These are phyloP conservation scores for Cytospora chrysosperma DNA, from an alignment of 2,329 filamentous ascomycete species.

Conservation along the genomic window DNA sequence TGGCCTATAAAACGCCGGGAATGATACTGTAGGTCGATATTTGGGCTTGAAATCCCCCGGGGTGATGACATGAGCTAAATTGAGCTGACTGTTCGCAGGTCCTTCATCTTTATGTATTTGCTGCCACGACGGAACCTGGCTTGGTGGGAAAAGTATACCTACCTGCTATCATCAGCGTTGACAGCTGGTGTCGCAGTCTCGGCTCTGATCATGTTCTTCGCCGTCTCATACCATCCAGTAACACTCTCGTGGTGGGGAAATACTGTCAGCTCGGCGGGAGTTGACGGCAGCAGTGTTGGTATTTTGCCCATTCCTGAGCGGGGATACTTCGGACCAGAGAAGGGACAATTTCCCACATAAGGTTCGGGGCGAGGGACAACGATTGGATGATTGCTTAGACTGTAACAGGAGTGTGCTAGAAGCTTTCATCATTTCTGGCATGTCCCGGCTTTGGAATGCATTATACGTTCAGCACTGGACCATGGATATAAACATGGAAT, in stretches of 20 bases:
- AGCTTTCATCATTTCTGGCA: too few species aligned
- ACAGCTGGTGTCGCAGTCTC: conserved; percentile 39
- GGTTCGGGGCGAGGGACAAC: too few species aligned
- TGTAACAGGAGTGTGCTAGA: too few species aligned
- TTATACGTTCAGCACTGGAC: too few species aligned
- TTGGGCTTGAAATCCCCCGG: too few species aligned
- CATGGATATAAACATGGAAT: too few species aligned
- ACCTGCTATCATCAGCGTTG: conserved; percentile 39
- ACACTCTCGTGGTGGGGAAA: conserved; percentile 42
- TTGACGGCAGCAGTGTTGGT: conserved; percentile 26
- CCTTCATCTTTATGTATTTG: conserved; percentile 45
- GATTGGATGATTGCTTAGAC: too few species aligned
- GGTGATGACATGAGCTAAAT: too few species aligned
- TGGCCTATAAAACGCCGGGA: conserved; percentile 44
- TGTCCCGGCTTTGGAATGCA: too few species aligned
- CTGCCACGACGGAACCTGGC: conserved; percentile 39
- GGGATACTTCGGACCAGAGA: conserved; percentile 28
- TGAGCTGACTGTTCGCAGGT: conserved; percentile 22
- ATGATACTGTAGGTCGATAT: conserved; percentile 33
- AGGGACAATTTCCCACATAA: conserved; percentile 16
- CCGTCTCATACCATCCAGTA: conserved; percentile 36
- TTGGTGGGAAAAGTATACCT: conserved; percentile 46
- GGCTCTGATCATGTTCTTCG: conserved; percentile 41
- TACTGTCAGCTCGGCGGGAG: conserved; percentile 35
- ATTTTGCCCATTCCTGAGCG: conserved; percentile 27